These are phyloP conservation scores for Penicillium robsamsonii DNA, from an alignment of 495 filamentous ascomycete genomes.

Conservation along the genomic window DNA sequence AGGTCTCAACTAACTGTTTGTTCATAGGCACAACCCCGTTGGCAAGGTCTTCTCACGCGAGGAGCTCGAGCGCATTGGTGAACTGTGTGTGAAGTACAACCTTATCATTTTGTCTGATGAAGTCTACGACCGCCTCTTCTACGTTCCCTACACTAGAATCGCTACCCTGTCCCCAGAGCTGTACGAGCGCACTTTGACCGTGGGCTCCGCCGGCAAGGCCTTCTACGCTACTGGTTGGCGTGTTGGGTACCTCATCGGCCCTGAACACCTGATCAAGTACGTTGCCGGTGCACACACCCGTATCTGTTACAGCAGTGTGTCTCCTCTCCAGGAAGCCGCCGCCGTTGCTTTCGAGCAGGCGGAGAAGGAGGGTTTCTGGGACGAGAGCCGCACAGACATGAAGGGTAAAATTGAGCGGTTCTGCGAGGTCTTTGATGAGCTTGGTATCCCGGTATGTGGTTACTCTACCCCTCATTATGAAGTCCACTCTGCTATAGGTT, in stretches of 20 bases:
- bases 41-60: conserved; percentile 87
- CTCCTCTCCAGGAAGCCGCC: conserved; percentile 92
- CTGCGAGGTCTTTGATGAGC: conserved; percentile 83
- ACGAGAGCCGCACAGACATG: conserved; percentile 81
- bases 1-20: conserved; percentile 3
- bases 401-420: conserved; percentile 82
- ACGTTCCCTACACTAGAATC: conserved; percentile 89
- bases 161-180: conserved; percentile 86
- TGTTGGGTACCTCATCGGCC: conserved; percentile 92
- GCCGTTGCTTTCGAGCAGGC: conserved; percentile 93
- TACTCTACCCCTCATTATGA: not conserved
- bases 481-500: not conserved
- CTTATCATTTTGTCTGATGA: conserved; percentile 96
- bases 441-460: conserved; percentile 67
- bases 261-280: conserved; percentile 84
- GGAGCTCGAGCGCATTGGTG: conserved; percentile 82
- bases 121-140: conserved; percentile 93
- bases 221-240: conserved; percentile 98
- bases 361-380: conserved; percentile 83
- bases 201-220: conserved; percentile 94
- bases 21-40: conserved; percentile 82
- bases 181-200: conserved; percentile 81
- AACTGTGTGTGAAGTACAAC: conserved; percentile 88
- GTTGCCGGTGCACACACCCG: conserved; percentile 90
- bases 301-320: conserved; percentile 93